phyloP scores from a whole-genome alignment of 2,329 filamentous ascomycete species.

The Aspergillus viridinutans region DNA sequence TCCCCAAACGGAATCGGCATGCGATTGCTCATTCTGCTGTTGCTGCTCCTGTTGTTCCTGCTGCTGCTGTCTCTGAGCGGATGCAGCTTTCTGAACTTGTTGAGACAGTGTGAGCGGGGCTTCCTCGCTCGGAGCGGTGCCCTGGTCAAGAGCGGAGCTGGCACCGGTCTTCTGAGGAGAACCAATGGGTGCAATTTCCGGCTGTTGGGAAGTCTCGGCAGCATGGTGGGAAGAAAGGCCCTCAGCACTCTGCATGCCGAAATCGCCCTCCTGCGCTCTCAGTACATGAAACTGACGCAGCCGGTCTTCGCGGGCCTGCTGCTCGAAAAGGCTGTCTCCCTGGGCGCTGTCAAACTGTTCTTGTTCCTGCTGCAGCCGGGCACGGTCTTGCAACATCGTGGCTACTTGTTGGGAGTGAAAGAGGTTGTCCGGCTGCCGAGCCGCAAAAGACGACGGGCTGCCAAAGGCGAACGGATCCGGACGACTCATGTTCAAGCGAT shows the following conservation, averaged over 20 bases:
- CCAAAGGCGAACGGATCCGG: slow-evolving; percentile 47
- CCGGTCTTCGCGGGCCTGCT: slow-evolving; percentile 59
- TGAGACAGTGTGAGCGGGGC: slow-evolving; percentile 70
- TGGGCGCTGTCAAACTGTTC: slow-evolving; percentile 48
- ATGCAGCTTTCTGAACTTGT: slow-evolving; percentile 72
- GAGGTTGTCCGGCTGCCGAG: slow-evolving; percentile 44
- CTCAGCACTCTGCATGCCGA: slow-evolving; percentile 35
- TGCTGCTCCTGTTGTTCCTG: slow-evolving; percentile 23
- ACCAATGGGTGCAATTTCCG: slow-evolving; percentile 20
- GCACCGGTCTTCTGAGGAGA: slow-evolving; percentile 23
- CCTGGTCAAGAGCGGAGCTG: slow-evolving; percentile 9
- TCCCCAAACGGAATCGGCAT: slow-evolving; percentile 52
- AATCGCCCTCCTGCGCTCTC: slow-evolving; percentile 64
- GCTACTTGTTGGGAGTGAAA: slow-evolving; percentile 55
- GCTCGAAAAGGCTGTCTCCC: slow-evolving; percentile 44
- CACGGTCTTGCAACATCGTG: slow-evolving; percentile 58
- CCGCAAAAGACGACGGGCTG: slow-evolving; percentile 43
- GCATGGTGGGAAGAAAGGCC: slow-evolving; percentile 40
- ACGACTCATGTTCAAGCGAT: slow-evolving; percentile 60
- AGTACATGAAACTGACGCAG: slow-evolving; percentile 79
- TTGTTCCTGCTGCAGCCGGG: slow-evolving; percentile 59
- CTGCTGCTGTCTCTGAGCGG: slow-evolving; percentile 38
- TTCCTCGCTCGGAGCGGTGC: slow-evolving; percentile 29
- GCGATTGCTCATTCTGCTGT: slow-evolving; percentile 33
- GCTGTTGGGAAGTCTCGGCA: slow-evolving; percentile 23